A percentile compares a stretch with the other conserved stretches of the same genome.
phyloP scores from a whole-genome alignment of 345 rosid genomes.

The Arabis alpina region DNA sequence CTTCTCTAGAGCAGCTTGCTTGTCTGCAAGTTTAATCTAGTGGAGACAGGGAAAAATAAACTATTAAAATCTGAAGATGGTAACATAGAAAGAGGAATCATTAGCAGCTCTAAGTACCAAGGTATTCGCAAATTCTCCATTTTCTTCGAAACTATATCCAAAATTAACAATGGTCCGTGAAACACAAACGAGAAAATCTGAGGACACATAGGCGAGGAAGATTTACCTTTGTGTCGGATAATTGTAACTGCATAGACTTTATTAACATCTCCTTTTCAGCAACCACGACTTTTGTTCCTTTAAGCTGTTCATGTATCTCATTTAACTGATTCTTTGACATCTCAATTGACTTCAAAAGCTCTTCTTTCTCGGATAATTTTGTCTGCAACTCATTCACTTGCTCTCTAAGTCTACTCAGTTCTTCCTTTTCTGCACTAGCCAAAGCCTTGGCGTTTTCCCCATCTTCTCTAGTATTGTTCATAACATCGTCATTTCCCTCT shows the following conservation, averaged over 20 bases:
- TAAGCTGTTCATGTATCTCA: constrained; percentile 54
- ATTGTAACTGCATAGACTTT: constrained; percentile 71
- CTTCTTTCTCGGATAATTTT: constrained; percentile 82
- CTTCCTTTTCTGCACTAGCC: constrained; percentile 62
- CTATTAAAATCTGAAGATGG: constrained; percentile 24
- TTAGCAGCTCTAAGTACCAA: not conserved
- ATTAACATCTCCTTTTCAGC: constrained; percentile 70
- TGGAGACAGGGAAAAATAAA: constrained; percentile 15
- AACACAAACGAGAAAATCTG: constrained; percentile 1
- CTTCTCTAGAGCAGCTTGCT: constrained; percentile 92
- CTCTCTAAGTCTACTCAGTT: constrained; percentile 62
- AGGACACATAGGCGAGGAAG: not conserved
- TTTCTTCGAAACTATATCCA: constrained; percentile 13
- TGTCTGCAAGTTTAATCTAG: constrained; percentile 95
- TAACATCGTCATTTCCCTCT: constrained; percentile 54
- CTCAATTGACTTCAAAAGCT: constrained; percentile 73
- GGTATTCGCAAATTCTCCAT: not conserved
- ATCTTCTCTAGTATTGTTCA: constrained; percentile 50
- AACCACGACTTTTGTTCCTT: constrained; percentile 60
- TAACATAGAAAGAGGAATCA: not conserved
- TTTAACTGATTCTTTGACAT: constrained; percentile 55
- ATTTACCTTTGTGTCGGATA: constrained; percentile 86
- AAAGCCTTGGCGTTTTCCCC: constrained; percentile 54
- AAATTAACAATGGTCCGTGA: not conserved
- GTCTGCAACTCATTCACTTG: constrained; percentile 75